Base-by-base conservation (phyloP, 2,329 filamentous ascomycete genomes). In the Pyricularia sp. region DNA sequence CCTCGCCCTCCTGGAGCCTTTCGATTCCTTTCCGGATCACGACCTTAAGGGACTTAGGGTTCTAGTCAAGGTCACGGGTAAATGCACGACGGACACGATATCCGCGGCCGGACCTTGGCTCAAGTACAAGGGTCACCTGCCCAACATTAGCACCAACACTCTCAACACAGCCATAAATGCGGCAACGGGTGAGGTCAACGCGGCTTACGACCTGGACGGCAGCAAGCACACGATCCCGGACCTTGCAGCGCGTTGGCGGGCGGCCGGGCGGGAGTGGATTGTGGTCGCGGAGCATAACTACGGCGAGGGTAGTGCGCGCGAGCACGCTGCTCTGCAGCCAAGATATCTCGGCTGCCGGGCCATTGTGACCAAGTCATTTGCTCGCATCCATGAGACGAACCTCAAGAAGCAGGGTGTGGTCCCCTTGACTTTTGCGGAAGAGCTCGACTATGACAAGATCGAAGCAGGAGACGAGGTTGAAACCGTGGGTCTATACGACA, bases 21-120 rank as follows among this genome's bases (percentile, higher is more conserved):
- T 99, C 75, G 81, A 85, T 2, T 81, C 91, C 3, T 99, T 97
- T 79, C 93, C 93, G 13, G 69, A 79, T 60, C 78, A 80, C 1
- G 93, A 99, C 64, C 84, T 97, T 33, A 79, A 82, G 57, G 87
- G 85, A 31, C 85, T 99, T 62, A 87, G 87, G 63, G 92, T 99
- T 22, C 88, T 99, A 19, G 93, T 96, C 82, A 97, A 97, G 79
- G 89, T 97, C 68, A 89, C 93, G 68, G 94, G 94, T 69, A 96
- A 99, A 79, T 99, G 94, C 82, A 99, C 94, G 65, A 99, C 94
- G 59, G 94, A 99, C 78, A 97, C 94, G 71, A 99, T 99, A 77
- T 97, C 93, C 49, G 93, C 93, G 40, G 93, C 93, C 0, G 93
- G 93, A 6, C 93, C 93, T 19, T 97, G 93, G 93, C 85, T 99